Evolutionary conservation across 495 filamentous ascomycete genomes (phyloP).

Genomic region (Penicillium arizonense): DNA sequence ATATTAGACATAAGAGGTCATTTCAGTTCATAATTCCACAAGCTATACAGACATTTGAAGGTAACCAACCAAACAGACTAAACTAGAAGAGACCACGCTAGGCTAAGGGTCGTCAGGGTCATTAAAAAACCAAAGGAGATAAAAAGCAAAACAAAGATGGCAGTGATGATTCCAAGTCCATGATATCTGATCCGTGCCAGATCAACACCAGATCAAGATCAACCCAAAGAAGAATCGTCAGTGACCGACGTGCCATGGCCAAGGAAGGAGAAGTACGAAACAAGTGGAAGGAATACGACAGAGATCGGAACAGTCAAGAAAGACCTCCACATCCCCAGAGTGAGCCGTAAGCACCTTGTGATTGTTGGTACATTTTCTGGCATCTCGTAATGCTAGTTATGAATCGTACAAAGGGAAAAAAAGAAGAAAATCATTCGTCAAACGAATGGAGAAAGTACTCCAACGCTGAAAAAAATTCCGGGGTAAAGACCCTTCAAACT

Average conservation of each 20-base stretch:
- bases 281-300: conserved; percentile 12
- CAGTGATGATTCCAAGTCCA: conserved; percentile 4
- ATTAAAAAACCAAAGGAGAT: background rate
- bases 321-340: conserved; percentile 16
- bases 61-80: conserved; percentile 14
- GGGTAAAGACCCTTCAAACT: conserved; percentile 20
- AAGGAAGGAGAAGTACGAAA: background rate
- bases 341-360: conserved; percentile 3
- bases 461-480: conserved; percentile 21
- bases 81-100: conserved; percentile 22
- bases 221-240: background rate
- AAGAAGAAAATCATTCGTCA: conserved; percentile 23
- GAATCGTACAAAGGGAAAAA: conserved; percentile 23
- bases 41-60: conserved; percentile 18
- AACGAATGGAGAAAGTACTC: conserved; percentile 24
- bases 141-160: conserved; percentile 13
- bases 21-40: conserved; percentile 9
- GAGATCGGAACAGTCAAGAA: conserved; percentile 4
- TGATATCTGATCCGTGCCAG: background rate
- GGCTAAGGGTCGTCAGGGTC: conserved; percentile 19
- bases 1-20: conserved; percentile 9
- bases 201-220: background rate
- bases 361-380: conserved; percentile 22
- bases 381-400: conserved; percentile 28
- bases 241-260: background rate